A percentile compares a stretch with the other conserved stretches of the same genome.
phyloP scores from a whole-genome alignment of 768 basidiomycete species.

The Gelatoporia subvermispora region DNA sequence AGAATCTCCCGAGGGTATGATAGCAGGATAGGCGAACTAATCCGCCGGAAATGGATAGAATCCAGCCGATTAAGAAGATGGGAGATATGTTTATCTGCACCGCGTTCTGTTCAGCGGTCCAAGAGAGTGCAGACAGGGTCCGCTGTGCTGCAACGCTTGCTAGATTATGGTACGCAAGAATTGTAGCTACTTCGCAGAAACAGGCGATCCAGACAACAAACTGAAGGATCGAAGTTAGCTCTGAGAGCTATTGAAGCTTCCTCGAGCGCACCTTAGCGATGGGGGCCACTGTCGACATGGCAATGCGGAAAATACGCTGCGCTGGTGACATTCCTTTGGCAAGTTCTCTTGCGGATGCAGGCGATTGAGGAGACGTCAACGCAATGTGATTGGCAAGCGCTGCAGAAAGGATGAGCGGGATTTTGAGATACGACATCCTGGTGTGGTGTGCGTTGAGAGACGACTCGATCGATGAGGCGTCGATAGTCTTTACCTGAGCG shows the following conservation, averaged over 20 bases:
- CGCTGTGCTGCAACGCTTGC: background rate
- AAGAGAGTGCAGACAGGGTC: background rate
- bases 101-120: background rate
- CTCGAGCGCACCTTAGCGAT: background rate
- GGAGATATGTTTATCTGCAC: background rate
- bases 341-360: background rate
- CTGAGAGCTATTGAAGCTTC: too few relatives aligned
- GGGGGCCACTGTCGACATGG: background rate
- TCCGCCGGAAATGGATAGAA: background rate
- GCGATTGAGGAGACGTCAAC: background rate
- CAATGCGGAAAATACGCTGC: background rate
- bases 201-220: background rate
- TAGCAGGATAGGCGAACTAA: background rate
- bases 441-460: too few relatives aligned
- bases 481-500: too few relatives aligned
- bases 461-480: too few relatives aligned
- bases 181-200: background rate
- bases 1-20: conserved; percentile 7
- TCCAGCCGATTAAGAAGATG: background rate
- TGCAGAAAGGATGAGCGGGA: background rate
- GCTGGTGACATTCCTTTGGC: background rate
- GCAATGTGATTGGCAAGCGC: background rate
- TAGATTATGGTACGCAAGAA: background rate
- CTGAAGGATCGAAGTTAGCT: background rate
- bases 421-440: background rate